A percentile compares a stretch with the other conserved stretches of the same genome.
phyloP scores from a whole-genome alignment of 108 stramenopile species.

The Nitzschia inconspicua region DNA sequence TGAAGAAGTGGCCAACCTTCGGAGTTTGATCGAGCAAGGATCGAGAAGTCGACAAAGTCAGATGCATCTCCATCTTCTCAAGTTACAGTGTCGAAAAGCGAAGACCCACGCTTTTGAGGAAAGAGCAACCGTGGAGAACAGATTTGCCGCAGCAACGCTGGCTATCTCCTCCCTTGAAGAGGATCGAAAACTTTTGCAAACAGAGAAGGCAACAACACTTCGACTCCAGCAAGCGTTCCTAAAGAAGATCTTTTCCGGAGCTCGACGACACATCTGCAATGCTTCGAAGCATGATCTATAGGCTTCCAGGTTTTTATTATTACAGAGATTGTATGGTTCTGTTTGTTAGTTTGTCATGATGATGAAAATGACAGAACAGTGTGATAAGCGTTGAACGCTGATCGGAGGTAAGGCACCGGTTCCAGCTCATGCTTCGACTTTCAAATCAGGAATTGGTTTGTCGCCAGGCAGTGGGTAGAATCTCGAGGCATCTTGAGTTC shows the following conservation, averaged over 20 bases:
- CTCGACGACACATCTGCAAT: conserved; percentile 1
- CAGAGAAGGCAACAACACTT: not conserved
- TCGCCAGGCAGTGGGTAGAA: conserved; percentile 75
- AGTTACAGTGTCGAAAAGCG: conserved; percentile 4
- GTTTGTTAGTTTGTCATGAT: not conserved
- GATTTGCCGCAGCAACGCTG: not conserved
- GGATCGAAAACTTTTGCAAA: not conserved
- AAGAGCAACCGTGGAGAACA: conserved; percentile 9
- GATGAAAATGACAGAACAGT: not conserved
- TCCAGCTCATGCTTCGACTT: conserved; percentile 9
- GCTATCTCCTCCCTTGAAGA: conserved; percentile 1
- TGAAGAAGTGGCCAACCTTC: conserved; percentile 1
- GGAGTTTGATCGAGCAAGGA: not conserved
- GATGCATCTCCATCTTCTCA: not conserved
- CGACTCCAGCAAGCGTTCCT: conserved; percentile 5
- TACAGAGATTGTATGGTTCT: not conserved
- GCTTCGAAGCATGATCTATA: not conserved
- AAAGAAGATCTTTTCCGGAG: not conserved
- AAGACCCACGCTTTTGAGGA: not conserved
- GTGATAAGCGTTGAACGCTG: not conserved
- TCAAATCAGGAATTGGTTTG: conserved; percentile 21
- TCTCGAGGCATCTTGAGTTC: conserved; percentile 78
- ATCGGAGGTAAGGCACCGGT: not conserved
- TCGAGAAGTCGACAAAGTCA: not conserved
- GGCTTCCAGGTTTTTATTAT: not conserved